phyloP scores from a whole-genome alignment of 2,329 filamentous ascomycete genomes.

The Penicillium digitatum region DNA sequence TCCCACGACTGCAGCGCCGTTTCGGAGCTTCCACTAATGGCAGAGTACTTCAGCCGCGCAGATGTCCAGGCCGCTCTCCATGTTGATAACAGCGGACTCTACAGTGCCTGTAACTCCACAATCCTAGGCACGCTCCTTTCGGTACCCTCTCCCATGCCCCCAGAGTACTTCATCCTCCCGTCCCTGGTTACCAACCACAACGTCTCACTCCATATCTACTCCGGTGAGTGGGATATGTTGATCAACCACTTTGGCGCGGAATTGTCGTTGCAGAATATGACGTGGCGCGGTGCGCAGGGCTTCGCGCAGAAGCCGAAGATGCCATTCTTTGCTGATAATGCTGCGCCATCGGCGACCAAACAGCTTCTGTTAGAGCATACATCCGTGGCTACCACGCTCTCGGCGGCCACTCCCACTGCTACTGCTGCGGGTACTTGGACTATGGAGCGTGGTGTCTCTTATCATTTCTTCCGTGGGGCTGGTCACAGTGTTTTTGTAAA shows the following conservation, averaged over 20 bases:
- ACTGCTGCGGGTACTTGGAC: slow-evolving; percentile 30
- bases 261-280: slow-evolving; percentile 41
- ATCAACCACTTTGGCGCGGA: slow-evolving; percentile 39
- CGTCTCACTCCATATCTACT: slow-evolving; percentile 36
- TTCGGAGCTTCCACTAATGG: slow-evolving; percentile 22
- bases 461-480: slow-evolving; percentile 35
- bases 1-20: slow-evolving; percentile 30
- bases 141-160: slow-evolving; percentile 23
- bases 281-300: slow-evolving; percentile 38
- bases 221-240: slow-evolving; percentile 38
- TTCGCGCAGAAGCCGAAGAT: slow-evolving; percentile 29
- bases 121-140: slow-evolving; percentile 27
- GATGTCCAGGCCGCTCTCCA: slow-evolving; percentile 36
- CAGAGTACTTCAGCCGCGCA: slow-evolving; percentile 32
- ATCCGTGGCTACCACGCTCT: not conserved
- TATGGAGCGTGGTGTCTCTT: slow-evolving; percentile 35
- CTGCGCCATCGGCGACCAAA: slow-evolving; percentile 10
- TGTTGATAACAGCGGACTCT: slow-evolving; percentile 19
- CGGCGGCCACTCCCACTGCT: not conserved
- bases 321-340: slow-evolving; percentile 27
- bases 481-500: slow-evolving; percentile 35
- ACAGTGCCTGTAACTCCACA: slow-evolving; percentile 30
- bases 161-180: slow-evolving; percentile 34
- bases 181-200: slow-evolving; percentile 30
- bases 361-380: not conserved